Base-by-base conservation (phyloP, 106 monocot species). In the Narthecium ossifragum region DNA sequence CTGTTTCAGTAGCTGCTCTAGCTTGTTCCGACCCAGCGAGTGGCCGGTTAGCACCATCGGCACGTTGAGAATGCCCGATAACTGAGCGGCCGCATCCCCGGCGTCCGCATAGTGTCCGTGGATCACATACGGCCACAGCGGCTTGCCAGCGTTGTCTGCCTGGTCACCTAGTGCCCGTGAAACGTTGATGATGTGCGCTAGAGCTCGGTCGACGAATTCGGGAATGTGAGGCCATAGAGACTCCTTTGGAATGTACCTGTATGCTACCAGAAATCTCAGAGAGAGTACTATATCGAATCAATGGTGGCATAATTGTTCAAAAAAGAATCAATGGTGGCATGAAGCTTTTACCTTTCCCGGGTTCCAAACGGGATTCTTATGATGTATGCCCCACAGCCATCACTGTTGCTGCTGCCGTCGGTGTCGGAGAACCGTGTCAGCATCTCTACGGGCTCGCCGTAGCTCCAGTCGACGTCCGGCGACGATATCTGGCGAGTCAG, bases 51-150 rank as follows among this genome's bases (percentile, higher is more conserved):
- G 57, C 20, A 81, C 88, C 88, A 81, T 78, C 1, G 88, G 88
- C n/a, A 81, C 88, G 46, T 75, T 73, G 15, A 89, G 72, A 21
- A 64, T 56, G 6, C 71, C 76, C 8, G 84, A 59, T 14, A 89
- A 28, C 0, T 48, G 70, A 0, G 88, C 80, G 10, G 88, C 88
- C 41, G 49, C 65, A 46, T 84, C 88, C 8, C 64, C 80, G 14
- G 78, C 88, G 34, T 89, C 84, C 2, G 88, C 88, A 21, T 89
- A 89, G 72, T 89, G 88, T 1, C 88, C 88, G 36, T 89, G 88
- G 67, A 89, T 75, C 36, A 75, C 80, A 33, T 89, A 89, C 4
- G 88, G 88, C 80, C 73, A 75, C 18, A 61, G 52, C 31, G 78
- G 78, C 27, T 38, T 53, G 21, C 30, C 68, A 1, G 27, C 71